Percentiles rank a stretch among this genome's conserved stretches.
These are phyloP conservation scores for Lathyrus tuberosus DNA, from an alignment of 306 rosid species.

Conservation along the genomic window DNA sequence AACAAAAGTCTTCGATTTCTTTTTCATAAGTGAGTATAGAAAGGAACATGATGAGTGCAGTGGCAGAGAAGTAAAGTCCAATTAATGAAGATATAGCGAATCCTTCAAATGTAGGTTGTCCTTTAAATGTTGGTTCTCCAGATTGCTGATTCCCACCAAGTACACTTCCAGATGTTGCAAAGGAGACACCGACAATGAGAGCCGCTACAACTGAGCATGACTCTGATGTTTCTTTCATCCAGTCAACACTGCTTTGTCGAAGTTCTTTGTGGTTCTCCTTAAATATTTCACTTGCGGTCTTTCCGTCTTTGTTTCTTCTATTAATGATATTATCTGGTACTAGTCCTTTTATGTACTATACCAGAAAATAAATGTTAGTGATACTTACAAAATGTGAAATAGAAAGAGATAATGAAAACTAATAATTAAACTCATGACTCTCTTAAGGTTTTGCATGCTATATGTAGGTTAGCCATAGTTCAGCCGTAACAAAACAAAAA, in stretches of 20 bases:
- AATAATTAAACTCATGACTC: too few relatives aligned
- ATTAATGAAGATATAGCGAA: conserved; percentile 48
- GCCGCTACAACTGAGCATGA: conserved; percentile 46
- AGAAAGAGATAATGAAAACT: too few relatives aligned
- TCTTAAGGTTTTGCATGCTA: too few relatives aligned
- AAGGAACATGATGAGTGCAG: conserved; percentile 57
- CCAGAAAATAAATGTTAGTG: too few relatives aligned
- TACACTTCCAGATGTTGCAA: conserved; percentile 34
- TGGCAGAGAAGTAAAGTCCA: conserved; percentile 58
- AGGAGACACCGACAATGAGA: conserved; percentile 43
- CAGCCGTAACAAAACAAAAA: too few relatives aligned
- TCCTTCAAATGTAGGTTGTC: conserved; percentile 36
- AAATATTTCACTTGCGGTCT: conserved; percentile 36
- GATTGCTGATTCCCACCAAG: conserved; percentile 43
- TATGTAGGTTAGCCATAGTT: too few relatives aligned
- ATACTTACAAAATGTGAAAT: too few relatives aligned
- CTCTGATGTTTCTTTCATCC: conserved; percentile 41
- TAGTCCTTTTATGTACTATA: conserved; percentile 20
- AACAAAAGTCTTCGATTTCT: conserved; percentile 48
- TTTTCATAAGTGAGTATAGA: conserved; percentile 10
- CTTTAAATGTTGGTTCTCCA: conserved; percentile 42
- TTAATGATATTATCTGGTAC: too few relatives aligned
- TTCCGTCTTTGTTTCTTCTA: not conserved
- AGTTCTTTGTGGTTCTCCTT: conserved; percentile 10
- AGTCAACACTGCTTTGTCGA: not conserved